Evolutionary conservation across 1,284 basidiomycete genomes (phyloP).

Genomic region (Pyrrhoderma lamaoense): DNA sequence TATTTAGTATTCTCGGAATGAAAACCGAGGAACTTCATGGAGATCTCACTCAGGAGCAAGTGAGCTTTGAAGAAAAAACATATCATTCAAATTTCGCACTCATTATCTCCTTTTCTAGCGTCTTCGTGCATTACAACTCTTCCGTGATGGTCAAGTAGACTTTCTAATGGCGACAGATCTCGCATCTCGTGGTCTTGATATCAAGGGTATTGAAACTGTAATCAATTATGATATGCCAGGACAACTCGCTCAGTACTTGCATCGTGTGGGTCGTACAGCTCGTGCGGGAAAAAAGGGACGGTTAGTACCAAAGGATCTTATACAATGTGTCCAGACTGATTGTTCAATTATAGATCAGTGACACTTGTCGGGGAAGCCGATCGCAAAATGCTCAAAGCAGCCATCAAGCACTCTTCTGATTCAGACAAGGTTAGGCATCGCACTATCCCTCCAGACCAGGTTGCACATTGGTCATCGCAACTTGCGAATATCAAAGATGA

Average conservation of each 20-base stretch:
- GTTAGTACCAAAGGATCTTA: slow-evolving; percentile 34
- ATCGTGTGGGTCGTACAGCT: slow-evolving; percentile 94
- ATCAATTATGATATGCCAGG: slow-evolving; percentile 98
- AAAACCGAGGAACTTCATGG: slow-evolving; percentile 91
- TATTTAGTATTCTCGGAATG: slow-evolving; percentile 85
- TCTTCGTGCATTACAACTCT: slow-evolving; percentile 76
- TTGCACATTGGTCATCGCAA: slow-evolving; percentile 65
- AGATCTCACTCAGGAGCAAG: slow-evolving; percentile 92
- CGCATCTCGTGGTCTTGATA: slow-evolving; percentile 92
- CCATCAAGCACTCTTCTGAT: slow-evolving; percentile 79
- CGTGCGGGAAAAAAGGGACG: slow-evolving; percentile 90
- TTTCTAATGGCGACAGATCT: slow-evolving; percentile 95
- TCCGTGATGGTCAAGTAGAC: slow-evolving; percentile 80
- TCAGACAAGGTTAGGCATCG: slow-evolving; percentile 87
- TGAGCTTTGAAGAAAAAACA: slow-evolving; percentile 29
- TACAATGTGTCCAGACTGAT: slow-evolving; percentile 17
- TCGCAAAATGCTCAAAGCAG: slow-evolving; percentile 93
- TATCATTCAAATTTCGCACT: slow-evolving; percentile 1
- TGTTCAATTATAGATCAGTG: slow-evolving; percentile 59
- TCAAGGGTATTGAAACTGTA: slow-evolving; percentile 96
- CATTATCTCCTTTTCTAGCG: slow-evolving; percentile 66
- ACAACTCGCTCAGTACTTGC: slow-evolving; percentile 89
- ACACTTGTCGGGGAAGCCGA: slow-evolving; percentile 95
- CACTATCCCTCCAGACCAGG: slow-evolving; percentile 75
- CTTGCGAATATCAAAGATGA: slow-evolving; percentile 74